Conservation (phyloP, 768 basidiomycete genomes). For the Mycena latifolia region DNA sequence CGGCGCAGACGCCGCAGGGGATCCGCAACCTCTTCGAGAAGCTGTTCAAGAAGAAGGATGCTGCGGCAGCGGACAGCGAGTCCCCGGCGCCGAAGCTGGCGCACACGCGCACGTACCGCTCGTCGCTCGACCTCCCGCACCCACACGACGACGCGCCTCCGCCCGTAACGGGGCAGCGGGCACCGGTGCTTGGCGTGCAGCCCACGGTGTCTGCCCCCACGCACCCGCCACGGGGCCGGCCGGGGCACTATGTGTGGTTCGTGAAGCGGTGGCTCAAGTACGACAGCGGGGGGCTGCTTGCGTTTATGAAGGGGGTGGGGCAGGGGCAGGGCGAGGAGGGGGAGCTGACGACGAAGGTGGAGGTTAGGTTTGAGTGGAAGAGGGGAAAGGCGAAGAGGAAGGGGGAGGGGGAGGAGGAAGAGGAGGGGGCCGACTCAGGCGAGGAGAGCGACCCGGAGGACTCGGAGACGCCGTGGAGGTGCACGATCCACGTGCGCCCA, state of each 20-base stretch:
- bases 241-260: constrained; percentile 80
- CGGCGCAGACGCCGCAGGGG: constrained; percentile 46
- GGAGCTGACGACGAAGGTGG: constrained; percentile 59
- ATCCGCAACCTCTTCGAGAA: constrained; percentile 78
- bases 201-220: constrained; percentile 32
- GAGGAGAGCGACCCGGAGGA: constrained; percentile 91
- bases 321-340: constrained; percentile 25
- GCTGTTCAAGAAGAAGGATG: constrained; percentile 74
- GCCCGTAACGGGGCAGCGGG: background rate
- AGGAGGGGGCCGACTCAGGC: constrained; percentile 59
- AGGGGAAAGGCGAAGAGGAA: constrained; percentile 57
- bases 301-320: constrained; percentile 39
- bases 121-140: constrained; percentile 34
- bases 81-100: constrained; percentile 43
- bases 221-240: constrained; percentile 44
- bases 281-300: constrained; percentile 55
- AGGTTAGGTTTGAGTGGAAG: constrained; percentile 87
- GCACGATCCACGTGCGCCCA: constrained; percentile 78
- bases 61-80: constrained; percentile 16
- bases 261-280: constrained; percentile 81
- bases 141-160: no score
- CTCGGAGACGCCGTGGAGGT: constrained; percentile 94
- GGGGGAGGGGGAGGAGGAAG: constrained; percentile 38
- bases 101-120: constrained; percentile 27
- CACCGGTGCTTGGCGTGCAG: constrained; percentile 29